Evolutionary conservation across 139 green algal genomes (phyloP), one percentile per base, ranked within the genome.

Genomic region (Haematococcus sp.): DNA sequence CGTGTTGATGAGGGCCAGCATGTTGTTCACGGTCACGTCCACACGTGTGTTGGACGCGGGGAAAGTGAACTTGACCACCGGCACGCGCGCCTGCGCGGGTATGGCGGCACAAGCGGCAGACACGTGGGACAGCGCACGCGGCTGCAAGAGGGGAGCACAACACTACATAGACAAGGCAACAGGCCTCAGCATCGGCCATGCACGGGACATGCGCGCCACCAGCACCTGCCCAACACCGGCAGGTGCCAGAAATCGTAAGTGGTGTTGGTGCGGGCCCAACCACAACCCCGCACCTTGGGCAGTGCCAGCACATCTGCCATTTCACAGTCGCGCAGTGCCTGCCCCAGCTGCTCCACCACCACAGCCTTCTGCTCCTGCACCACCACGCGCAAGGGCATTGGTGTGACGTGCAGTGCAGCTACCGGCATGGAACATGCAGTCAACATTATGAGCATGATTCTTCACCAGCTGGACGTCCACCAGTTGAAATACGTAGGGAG

Each of bases 1-100:
- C 34, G 93, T 97, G 90, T 96, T 96, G 71, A 82, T 55, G 31
- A 97, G 84, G 1, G 91, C 90, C 75, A 98, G 82, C 35, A 83
- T 79, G 86, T 98, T 97, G 88, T 98, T 97, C 27, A 94, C 73
- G 0, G 88, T 94, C 23, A 95, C 74, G 72, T 96, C 88, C 40
- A 92, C 87, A 55, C 90, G 84, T 13, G 68, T 82, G 63, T 73
- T 73, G 15, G 75, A 82, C n/a, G 63, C 52, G 15, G 76, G 73
- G 35, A 86, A 75, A 2, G 81, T 69, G 76, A 94, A 92, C 84
- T 97, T 97, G 30, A 97, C 84, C 4, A 97, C 61, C 7, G 61
- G 61, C 31, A 68, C 61, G n/a, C 61, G 61, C 22, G 61, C 61
- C 61, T 68, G 31, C 58, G 20, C 16, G 54, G 15, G 27, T 20